Evolutionary conservation across 2,329 filamentous ascomycete species (phyloP), one percentile per base, ranked within the genome.

Genomic region (Paecilomyces variotii): DNA sequence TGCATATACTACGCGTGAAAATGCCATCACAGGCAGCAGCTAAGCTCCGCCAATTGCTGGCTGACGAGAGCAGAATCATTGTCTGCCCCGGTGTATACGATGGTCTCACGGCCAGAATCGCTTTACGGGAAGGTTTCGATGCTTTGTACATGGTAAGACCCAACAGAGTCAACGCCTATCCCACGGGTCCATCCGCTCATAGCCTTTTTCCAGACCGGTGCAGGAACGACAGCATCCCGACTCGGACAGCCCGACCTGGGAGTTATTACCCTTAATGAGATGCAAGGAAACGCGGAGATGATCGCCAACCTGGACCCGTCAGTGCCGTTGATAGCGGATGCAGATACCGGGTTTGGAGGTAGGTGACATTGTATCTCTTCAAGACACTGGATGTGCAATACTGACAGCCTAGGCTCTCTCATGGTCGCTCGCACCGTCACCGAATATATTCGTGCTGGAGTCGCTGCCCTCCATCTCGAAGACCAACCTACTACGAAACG

Each of bases 51-150:
- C 67, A 73, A 52, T 73, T 75, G 55, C 66, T 81, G 12, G 65
- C 68, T 1, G 71, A 77, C 19, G 64, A 70, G 12, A 67, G 73
- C 30, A 72, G 76, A 54, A 73, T 81, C 52, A 65, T 88, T 45
- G 78, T 87, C 2, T 84, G 82, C 56, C 86, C 85, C 0, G 86
- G 86, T 32, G 85, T 89, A 2, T 87, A 87, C 66, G 86, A 89
- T 76, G 86, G 86, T 11, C 80, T 87, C 57, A 84, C 84, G 1
- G 85, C 86, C 0, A 78, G 86, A 0, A 81, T 89, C 58, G 85
- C 85, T 1, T 76, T 87, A 25, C 74, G 79, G 50, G 76, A 83
- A n/a, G 85, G 85, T 4, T 87, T 87, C 60, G 81, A 87, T 53
- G 81, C 78, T 58, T 69, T 88, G 45, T 89, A 89, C 74, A 88